Base-by-base conservation (phyloP, 768 basidiomycete species). In the Xerocomellus intermedius region DNA sequence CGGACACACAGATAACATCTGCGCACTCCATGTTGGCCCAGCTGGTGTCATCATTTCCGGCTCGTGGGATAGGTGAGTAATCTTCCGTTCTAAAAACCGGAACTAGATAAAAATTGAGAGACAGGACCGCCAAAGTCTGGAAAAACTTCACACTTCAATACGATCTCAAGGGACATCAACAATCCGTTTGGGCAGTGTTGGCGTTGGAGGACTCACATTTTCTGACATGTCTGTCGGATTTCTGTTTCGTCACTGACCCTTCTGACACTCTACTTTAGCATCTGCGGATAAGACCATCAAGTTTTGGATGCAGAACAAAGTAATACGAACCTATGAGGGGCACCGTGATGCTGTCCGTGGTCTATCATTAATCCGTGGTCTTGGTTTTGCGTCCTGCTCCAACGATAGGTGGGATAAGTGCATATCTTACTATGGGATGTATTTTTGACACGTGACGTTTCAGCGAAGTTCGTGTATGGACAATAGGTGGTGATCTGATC, bases 221-320 rank as follows among this genome's bases (percentile, higher is more conserved):
- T 60, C 71, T 98, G 62, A 97, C 95, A 39, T 94, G 94, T 91
- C 8, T 36, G n/a, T 57, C 54, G 75, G 64, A 13, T 39, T 50
- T 39, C 42, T 24, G 6, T 51, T 42, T 46, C 33, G 13, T 48
- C 13, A 33, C 16, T 42, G 42, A 17, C 21, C 30, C 10, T 50
- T 55, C 42, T 63, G 52, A 62, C 48, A n/a, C 8, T 55, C 48
- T 42, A 30, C 24, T 42, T 30, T 65, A 92, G 96, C 85, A 45
- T 96, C 96, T 30, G 97, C 97, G 44, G 97, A 99, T 74, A 95
- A 87, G 74, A 88, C 89, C 21, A 95, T 99, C 70, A 91, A 87
- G 63, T 76, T 94, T 21, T 98, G 94, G 91, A 74, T 83, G 49
- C 79, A 86, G 60, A 84, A 89, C 70, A 91, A 91, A 70, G 75